A percentile compares a stretch with the other conserved stretches of the same genome.
Evolutionary conservation across 257 asterid species (phyloP).

Genomic region (Solanum rostratum): DNA sequence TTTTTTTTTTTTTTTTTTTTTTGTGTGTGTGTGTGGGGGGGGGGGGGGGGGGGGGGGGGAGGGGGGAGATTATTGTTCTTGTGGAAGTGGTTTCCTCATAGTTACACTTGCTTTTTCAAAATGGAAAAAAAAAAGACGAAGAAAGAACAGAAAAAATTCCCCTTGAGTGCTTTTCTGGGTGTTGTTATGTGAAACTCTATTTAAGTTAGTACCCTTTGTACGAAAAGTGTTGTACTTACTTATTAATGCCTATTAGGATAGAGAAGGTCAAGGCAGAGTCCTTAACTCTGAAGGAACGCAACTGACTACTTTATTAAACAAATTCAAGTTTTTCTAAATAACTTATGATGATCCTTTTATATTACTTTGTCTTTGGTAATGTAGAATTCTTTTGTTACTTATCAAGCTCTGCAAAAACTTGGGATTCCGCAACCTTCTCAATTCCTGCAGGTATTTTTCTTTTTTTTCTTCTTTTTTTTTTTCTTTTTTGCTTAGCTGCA

Average conservation of each 20-base stretch:
- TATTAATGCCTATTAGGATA: background rate
- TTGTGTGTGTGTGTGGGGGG: no score
- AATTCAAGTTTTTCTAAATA: background rate
- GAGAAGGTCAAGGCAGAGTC: background rate
- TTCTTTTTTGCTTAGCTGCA: background rate
- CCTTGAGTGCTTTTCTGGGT: background rate
- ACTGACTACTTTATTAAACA: background rate
- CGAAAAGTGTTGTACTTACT: background rate
- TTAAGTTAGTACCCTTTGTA: background rate
- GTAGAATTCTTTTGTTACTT: slow-evolving; percentile 82
- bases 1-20: no score
- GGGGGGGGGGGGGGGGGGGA: no score
- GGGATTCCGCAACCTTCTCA: slow-evolving; percentile 89
- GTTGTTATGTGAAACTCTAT: background rate
- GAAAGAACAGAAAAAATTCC: background rate
- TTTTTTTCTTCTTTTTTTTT: background rate
- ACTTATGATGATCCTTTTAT: background rate
- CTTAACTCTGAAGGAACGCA: background rate
- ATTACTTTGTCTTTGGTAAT: slow-evolving; percentile 8
- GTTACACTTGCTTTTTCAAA: background rate
- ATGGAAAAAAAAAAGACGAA: background rate
- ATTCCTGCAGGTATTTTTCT: slow-evolving; percentile 67
- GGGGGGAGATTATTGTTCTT: no score
- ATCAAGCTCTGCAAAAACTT: slow-evolving; percentile 71
- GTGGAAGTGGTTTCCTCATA: background rate